Conservation (phyloP, 805 yeast species). For the Ogataea paradorogensis region DNA sequence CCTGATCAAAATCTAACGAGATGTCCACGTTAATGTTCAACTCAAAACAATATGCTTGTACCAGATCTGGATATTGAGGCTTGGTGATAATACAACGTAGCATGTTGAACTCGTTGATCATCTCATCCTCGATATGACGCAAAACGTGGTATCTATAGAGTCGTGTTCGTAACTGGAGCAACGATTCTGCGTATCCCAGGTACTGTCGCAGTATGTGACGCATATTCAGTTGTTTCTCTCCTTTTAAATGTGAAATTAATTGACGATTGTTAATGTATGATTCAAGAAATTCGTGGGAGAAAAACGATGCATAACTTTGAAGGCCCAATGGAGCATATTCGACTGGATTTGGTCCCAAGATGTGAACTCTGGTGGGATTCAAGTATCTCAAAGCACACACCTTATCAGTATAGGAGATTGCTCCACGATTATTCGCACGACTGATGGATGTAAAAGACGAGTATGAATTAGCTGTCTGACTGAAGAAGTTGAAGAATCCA, state of each 20-base stretch:
- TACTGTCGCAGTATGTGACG: constrained; percentile 7
- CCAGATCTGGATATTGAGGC: constrained; percentile 28
- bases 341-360: constrained; percentile 16
- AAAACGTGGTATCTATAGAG: constrained; percentile 19
- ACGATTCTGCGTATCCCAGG: constrained; percentile 21
- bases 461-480: constrained; percentile 28
- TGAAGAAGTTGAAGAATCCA: constrained; percentile 28
- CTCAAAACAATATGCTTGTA: constrained; percentile 48
- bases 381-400: constrained; percentile 25
- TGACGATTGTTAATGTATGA: constrained; percentile 31
- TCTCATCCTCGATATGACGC: constrained; percentile 7
- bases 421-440: constrained; percentile 18
- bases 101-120: constrained; percentile 20
- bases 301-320: constrained; percentile 27
- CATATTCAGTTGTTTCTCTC: constrained; percentile 27
- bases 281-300: constrained; percentile 26
- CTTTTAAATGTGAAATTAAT: constrained; percentile 33
- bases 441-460: constrained; percentile 18
- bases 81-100: constrained; percentile 46
- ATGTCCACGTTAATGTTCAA: constrained; percentile 47
- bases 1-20: constrained; percentile 21
- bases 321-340: constrained; percentile 29
- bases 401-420: constrained; percentile 21
- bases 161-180: constrained; percentile 24
- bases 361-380: constrained; percentile 18